phyloP scores from a whole-genome alignment of 2,329 filamentous ascomycete genomes.

The Aspergillus sp. region DNA sequence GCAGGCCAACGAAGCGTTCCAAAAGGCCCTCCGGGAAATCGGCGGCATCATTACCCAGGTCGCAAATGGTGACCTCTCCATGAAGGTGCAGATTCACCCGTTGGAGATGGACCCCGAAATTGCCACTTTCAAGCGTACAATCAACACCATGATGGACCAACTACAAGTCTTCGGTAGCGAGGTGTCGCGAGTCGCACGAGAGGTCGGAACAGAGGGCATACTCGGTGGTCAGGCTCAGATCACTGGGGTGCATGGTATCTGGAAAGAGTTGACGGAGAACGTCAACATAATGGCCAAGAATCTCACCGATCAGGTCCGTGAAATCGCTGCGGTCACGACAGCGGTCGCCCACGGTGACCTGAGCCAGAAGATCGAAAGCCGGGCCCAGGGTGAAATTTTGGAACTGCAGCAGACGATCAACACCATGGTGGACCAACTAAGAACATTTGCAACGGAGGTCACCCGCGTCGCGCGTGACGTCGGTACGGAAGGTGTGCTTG shows the following conservation, averaged over 20 bases:
- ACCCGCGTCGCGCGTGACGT: constrained; percentile 81
- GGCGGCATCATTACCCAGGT: constrained; percentile 97
- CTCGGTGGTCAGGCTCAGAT: constrained; percentile 93
- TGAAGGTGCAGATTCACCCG: constrained; percentile 93
- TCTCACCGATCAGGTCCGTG: constrained; percentile 78
- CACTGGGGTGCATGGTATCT: constrained; percentile 90
- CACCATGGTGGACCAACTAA: constrained; percentile 83
- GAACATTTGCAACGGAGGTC: constrained; percentile 81
- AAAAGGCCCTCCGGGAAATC: constrained; percentile 94
- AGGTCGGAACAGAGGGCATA: constrained; percentile 93
- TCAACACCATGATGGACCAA: constrained; percentile 99
- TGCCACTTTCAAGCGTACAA: constrained; percentile 94
- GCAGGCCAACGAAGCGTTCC: constrained; percentile 97
- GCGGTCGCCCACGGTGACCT: constrained; percentile 80
- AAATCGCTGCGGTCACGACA: constrained; percentile 81
- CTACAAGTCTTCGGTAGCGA: constrained; percentile 95
- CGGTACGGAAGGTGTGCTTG: constrained; percentile 79
- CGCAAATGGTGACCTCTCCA: constrained; percentile 90
- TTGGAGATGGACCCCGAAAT: constrained; percentile 99
- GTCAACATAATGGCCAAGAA: constrained; percentile 85
- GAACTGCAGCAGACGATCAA: constrained; percentile 85
- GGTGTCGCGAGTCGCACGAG: constrained; percentile 88
- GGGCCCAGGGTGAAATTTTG: constrained; percentile 77
- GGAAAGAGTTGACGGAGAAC: constrained; percentile 94
- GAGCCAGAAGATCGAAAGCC: constrained; percentile 80